A percentile compares a stretch with the other conserved stretches of the same genome.
These are phyloP conservation scores for Eucalyptus erythrocorys DNA, from an alignment of 345 rosid genomes.

Conservation along the genomic window DNA sequence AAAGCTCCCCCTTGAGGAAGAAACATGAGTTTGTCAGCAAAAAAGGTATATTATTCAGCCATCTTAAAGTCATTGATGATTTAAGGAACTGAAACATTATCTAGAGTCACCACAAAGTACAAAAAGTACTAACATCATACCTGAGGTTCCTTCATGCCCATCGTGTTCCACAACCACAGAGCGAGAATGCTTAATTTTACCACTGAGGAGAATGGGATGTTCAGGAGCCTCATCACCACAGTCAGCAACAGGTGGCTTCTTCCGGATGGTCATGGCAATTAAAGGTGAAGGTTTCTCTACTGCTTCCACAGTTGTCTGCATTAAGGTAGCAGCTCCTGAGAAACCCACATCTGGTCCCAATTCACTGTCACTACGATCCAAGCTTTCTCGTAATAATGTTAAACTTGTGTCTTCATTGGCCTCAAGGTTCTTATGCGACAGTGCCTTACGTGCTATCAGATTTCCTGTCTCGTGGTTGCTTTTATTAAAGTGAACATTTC, in stretches of 20 bases:
- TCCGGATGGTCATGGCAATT: constrained; percentile 34
- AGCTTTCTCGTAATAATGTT: constrained; percentile 2
- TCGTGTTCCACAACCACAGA: neutral
- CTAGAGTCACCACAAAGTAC: neutral
- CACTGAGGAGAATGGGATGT: neutral
- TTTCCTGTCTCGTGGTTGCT: neutral
- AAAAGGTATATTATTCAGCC: neutral
- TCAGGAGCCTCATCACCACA: constrained; percentile 19
- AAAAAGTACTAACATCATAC: constrained; percentile 6
- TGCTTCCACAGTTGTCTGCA: neutral
- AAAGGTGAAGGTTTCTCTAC: constrained; percentile 10
- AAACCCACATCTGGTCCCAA: constrained; percentile 4
- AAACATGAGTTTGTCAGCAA: constrained; percentile 13
- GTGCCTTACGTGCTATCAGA: constrained; percentile 1
- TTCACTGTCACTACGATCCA: constrained; percentile 2
- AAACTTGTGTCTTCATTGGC: neutral
- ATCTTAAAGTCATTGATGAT: neutral
- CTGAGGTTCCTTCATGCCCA: constrained; percentile 22
- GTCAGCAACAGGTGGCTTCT: constrained; percentile 35
- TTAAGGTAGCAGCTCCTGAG: neutral
- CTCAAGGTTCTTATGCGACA: constrained; percentile 2
- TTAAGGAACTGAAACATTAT: neutral
- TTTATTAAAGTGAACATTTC: neutral
- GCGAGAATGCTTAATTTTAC: neutral
- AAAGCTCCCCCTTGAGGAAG: constrained; percentile 15